Conservation (phyloP, 192 early-diverging fungal genomes). For the Podila verticillata region DNA sequence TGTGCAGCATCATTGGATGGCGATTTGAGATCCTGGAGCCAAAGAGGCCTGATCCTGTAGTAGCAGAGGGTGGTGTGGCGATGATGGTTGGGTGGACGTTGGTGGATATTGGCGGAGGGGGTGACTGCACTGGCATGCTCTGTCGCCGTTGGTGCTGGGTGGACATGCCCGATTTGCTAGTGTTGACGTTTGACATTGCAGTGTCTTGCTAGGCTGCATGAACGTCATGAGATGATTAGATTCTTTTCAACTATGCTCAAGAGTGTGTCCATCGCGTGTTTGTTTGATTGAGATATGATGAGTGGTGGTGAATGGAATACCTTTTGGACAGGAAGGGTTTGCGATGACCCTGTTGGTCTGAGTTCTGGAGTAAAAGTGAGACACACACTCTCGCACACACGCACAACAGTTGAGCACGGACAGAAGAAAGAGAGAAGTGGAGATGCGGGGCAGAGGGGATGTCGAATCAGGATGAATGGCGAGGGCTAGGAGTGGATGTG, state of each 20-base stretch:
- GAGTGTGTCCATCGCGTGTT: too few relatives aligned
- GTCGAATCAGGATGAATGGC: neutral
- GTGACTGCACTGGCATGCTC: constrained; percentile 41
- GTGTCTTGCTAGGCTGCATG: too few relatives aligned
- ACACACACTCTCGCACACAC: neutral
- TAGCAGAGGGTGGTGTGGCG: constrained; percentile 46
- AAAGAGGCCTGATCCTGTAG: constrained; percentile 27
- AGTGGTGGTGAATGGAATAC: too few relatives aligned
- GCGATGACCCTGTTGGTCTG: neutral
- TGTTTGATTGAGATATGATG: neutral
- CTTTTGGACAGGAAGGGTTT: too few relatives aligned
- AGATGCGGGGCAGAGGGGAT: neutral
- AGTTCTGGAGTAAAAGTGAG: neutral
- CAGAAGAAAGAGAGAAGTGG: neutral
- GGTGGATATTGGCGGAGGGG: constrained; percentile 42
- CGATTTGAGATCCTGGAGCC: constrained; percentile 32
- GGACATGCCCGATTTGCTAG: constrained; percentile 33
- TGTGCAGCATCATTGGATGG: constrained; percentile 44
- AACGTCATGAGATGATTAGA: neutral
- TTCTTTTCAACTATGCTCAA: too few relatives aligned
- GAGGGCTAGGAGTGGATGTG: neutral
- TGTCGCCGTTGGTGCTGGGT: constrained; percentile 39
- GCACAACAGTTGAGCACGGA: too few relatives aligned
- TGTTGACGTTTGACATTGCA: constrained; percentile 26
- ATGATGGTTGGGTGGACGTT: constrained; percentile 39